These are phyloP conservation scores for Pterocarpus santalinus DNA, from an alignment of 306 rosid genomes.

Conservation along the genomic window DNA sequence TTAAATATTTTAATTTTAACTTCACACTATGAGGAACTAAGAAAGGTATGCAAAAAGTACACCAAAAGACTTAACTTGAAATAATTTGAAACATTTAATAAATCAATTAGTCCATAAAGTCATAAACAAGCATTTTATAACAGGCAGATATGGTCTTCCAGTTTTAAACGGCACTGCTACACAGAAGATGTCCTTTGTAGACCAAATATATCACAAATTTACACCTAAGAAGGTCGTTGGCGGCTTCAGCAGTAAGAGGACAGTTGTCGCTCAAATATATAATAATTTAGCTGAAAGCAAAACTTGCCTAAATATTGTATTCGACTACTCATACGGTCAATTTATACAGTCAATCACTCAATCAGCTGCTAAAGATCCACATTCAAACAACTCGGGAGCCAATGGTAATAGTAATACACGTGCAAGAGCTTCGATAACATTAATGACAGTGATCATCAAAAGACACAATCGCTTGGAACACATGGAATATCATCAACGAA, in stretches of 20 bases:
- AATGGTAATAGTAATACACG: background rate
- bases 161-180: background rate
- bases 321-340: background rate
- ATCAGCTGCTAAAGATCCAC: background rate
- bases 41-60: background rate
- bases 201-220: background rate
- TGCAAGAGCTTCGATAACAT: background rate
- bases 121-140: background rate
- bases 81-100: background rate
- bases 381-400: background rate
- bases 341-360: background rate
- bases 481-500: background rate
- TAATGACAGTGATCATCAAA: background rate
- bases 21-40: too few species aligned
- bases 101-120: too few species aligned
- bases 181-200: background rate
- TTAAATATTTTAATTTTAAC: too few species aligned
- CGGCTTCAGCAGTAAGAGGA: background rate
- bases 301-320: background rate
- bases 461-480: background rate
- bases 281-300: background rate
- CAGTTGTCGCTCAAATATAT: background rate
- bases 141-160: background rate
- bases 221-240: background rate
- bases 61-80: background rate